Base-by-base conservation (phyloP, 176 grass and related monocot genomes). In the Aegilops tauschii region DNA sequence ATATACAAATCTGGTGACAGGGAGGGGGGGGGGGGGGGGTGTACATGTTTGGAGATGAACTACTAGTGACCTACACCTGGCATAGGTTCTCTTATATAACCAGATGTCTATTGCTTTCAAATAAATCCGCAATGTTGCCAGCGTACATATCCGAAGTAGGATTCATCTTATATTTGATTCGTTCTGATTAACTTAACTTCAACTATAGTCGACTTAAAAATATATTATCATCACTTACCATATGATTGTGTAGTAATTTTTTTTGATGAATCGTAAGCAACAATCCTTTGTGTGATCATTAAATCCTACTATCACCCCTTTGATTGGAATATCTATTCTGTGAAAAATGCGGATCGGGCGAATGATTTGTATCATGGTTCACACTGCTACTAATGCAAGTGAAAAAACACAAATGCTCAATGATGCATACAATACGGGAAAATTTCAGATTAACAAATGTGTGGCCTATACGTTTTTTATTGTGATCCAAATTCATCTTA, bases 341-440 rank as follows among this genome's bases (percentile, higher is more conserved):
- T 56, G 59, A 3, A 1, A 12, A 67, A 54, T 75, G 3, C 58
- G 85, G 44, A 52, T 80, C 14, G 30, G 23, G 37, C 25, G 68
- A 80, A 25, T 66, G 44, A 75, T 20, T 18, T 28, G 27, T 65
- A 81, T 81, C 54, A 81, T 87, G 68, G 65, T 77, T 39, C 17
- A 4, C 0, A 52, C 23, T 56, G 54, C 31, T 59, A 59, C 65
- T 17, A 32, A 36, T 20, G 70, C 58, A 56, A 54, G 32, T 80
- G 66, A 85, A 75, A 65, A 42, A 42, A 28, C 32, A 67, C 0
- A 5, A 27, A 47, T 80, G 13, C 29, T 61, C 35, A 11, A 29
- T 16, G 35, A 69, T 75, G 28, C 65, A 79, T 77, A 18, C 61
- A 45, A 35, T 59, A 54, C 13, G 23, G 42, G 59, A 1, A 13